Evolutionary conservation across 2,329 filamentous ascomycete species (phyloP), one percentile per base, ranked within the genome.

Genomic region (Mollisia scopiformis): DNA sequence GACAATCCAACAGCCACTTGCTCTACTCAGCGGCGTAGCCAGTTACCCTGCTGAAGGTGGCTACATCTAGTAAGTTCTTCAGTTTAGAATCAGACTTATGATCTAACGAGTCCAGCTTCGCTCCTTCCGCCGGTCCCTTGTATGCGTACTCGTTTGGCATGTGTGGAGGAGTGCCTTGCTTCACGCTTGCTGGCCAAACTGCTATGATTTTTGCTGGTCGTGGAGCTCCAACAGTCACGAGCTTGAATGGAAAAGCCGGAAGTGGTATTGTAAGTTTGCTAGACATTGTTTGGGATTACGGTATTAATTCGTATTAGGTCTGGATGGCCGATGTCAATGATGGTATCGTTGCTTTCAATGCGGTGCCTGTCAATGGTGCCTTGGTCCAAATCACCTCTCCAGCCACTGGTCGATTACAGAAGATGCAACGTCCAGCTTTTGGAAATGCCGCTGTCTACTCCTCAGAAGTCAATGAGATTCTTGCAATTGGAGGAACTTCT

Each of bases 391-490:
- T 61, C 19, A 72, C 80, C 43, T 13, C 19, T 2, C 78, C 80
- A 23, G 76, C 76, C 1, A 83, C 84, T 59, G 78, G 78, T n/a
- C 81, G 79, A 0, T 77, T 81, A 5, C 80, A 76, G 46, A 86
- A 86, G 71, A 85, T 85, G 62, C 79, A 78, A 2, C 77, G 83
- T 2, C 80, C 83, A 0, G 81, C 82, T 2, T 86, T 86, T 58
- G 83, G 84, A 3, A 77, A 86, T 57, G 82, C 80, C 0, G 77
- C 79, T 59, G 76, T 80, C 2, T 86, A 85, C 61, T 70, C 84
- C 14, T 81, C 79, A 6, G 81, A 78, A 1, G 79, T 73, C 2
- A 72, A 74, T 35, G 27, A 30, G 19, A 28, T 46, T 2, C 25
- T 47, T 14, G 39, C 30, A 5, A 31, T 30, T 16, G 58, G 52